Evolutionary conservation across 2,329 filamentous ascomycete species (phyloP), one percentile per base, ranked within the genome.

Genomic region (Aureobasidium zeae): DNA sequence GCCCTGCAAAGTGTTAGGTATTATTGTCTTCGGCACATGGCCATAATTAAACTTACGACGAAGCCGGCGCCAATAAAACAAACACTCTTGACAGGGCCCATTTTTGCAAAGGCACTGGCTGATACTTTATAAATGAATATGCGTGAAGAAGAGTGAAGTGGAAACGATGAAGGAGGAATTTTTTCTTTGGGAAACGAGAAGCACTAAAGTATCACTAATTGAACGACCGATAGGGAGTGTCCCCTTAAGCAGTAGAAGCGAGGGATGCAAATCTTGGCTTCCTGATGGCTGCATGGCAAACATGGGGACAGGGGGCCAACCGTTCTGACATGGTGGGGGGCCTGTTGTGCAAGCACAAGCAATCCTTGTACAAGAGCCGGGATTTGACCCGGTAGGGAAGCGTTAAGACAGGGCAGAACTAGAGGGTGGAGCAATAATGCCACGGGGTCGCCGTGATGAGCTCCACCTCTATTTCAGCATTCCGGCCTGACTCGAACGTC

Each of bases 21-120:
- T 22, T n/a, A n/a, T n/a, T n/a, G n/a, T n/a, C 22, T 10, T 31
- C 21, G 31, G 29, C 7, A 22, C 11, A 26, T 16, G 8, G 10
- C 21, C 25, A 44, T 29, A 24, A n/a, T 30, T 36, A 34, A n/a
- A 48, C 46, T 34, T 34, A 48, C 46, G 32, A 48, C 46, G 28
- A 48, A 48, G 35, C 46, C 46, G 20, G 46, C 46, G 31, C 46
- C 46, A 28, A 48, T 48, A 20, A 45, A 48, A 42, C 42, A 45
- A 21, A 48, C 46, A 12, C 31, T 44, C 30, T 43, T 43, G 11
- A 34, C 39, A 21, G 39, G 29, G 26, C 30, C 9, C 39, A 43
- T 43, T 4, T n/a, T n/a, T n/a, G n/a, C n/a, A n/a, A n/a, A n/a
- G n/a, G n/a, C n/a, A n/a, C n/a, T n/a, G n/a, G 28, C 12, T 41